phyloP scores from a whole-genome alignment of 805 yeast species.

The Candida anglica region DNA sequence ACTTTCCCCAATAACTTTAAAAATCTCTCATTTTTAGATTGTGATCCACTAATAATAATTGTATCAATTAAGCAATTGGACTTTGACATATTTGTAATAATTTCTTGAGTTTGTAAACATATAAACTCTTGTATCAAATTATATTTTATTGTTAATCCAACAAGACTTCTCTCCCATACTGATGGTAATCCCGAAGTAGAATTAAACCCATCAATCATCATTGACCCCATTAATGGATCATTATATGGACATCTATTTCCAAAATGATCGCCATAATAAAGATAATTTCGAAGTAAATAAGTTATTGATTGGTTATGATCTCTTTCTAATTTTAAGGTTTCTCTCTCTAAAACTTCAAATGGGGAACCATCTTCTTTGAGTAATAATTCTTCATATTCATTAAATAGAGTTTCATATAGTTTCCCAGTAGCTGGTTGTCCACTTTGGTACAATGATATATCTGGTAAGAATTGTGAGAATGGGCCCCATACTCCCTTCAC shows the following conservation, averaged over 20 bases:
- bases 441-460: slow-evolving; percentile 41
- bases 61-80: slow-evolving; percentile 19
- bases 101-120: slow-evolving; percentile 41
- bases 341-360: slow-evolving; percentile 15
- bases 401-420: slow-evolving; percentile 44
- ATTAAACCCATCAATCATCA: slow-evolving; percentile 43
- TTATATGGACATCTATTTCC: slow-evolving; percentile 59
- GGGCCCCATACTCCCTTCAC: slow-evolving; percentile 62
- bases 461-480: slow-evolving; percentile 33
- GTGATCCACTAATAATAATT: slow-evolving; percentile 51
- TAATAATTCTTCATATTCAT: slow-evolving; percentile 15
- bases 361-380: slow-evolving; percentile 1
- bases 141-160: slow-evolving; percentile 38
- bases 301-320: slow-evolving; percentile 11
- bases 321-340: slow-evolving; percentile 17
- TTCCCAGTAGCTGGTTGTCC: slow-evolving; percentile 61
- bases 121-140: slow-evolving; percentile 47
- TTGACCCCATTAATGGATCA: slow-evolving; percentile 46
- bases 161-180: slow-evolving; percentile 18
- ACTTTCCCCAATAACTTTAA: slow-evolving; percentile 10
- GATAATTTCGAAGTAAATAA: slow-evolving; percentile 28
- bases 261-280: slow-evolving; percentile 51
- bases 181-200: slow-evolving; percentile 5
- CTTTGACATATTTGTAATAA: slow-evolving; percentile 19
- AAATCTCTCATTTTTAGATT: slow-evolving; percentile 44